These are phyloP conservation scores for Solanum aculeatissimum DNA, from an alignment of 305 asterid species.

Conservation along the genomic window DNA sequence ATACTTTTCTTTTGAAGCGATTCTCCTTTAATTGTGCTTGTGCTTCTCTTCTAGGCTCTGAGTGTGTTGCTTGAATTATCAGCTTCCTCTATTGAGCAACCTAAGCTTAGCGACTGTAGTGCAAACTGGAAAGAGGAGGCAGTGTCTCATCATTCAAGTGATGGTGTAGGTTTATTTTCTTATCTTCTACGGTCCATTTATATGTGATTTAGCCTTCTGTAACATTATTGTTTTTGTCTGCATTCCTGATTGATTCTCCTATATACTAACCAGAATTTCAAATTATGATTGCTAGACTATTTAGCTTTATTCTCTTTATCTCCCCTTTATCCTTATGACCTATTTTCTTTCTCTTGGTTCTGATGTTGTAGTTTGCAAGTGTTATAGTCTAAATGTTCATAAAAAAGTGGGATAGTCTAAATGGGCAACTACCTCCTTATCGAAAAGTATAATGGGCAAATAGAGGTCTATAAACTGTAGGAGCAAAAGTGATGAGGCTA, in stretches of 20 bases:
- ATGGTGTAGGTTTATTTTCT: conserved; percentile 34
- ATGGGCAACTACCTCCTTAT: background rate
- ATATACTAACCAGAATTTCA: background rate
- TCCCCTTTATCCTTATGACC: background rate
- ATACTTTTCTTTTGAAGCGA: background rate
- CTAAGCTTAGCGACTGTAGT: conserved; percentile 13
- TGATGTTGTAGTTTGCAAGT: background rate
- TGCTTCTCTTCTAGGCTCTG: conserved; percentile 48
- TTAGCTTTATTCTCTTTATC: background rate
- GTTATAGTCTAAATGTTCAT: background rate
- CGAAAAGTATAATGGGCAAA: background rate
- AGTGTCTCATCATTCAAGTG: conserved; percentile 20
- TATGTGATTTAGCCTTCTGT: background rate
- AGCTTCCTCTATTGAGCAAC: conserved; percentile 37
- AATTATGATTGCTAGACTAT: background rate
- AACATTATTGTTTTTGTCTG: background rate
- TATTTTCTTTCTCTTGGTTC: background rate
- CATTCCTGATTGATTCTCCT: background rate
- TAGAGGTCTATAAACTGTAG: background rate
- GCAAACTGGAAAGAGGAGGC: conserved; percentile 29
- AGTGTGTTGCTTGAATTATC: conserved; percentile 64
- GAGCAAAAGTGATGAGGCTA: background rate
- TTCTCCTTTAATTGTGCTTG: background rate
- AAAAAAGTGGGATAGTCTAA: background rate
- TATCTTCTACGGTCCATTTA: background rate